Percentiles rank a stretch among this genome's conserved stretches.
Evolutionary conservation across 176 grass and related monocot genomes (phyloP).

Genomic region (Eragrostis nindensis): DNA sequence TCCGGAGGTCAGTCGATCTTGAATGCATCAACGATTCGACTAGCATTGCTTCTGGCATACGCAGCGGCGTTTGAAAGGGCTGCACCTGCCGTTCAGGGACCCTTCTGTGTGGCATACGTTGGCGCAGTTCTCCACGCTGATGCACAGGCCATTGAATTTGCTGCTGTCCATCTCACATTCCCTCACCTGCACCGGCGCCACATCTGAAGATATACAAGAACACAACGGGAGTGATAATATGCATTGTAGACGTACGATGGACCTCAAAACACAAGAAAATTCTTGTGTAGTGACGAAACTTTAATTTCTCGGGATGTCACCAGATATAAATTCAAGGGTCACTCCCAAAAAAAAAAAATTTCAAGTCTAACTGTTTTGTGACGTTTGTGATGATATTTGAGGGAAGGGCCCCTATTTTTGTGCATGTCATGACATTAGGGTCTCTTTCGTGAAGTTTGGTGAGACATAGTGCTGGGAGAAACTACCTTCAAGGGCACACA

Average conservation of each 20-base stretch:
- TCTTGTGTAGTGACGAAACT: not conserved
- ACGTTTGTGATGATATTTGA: not conserved
- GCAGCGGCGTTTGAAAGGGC: conserved; percentile 37
- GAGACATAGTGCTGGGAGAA: too few species aligned
- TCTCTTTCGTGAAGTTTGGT: too few species aligned
- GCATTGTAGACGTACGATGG: not conserved
- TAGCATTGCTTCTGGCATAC: conserved; percentile 49
- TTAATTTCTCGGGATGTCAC: not conserved
- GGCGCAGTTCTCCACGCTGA: conserved; percentile 38
- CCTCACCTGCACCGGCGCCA: conserved; percentile 48
- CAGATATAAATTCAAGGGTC: not conserved
- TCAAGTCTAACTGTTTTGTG: not conserved
- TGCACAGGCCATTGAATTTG: conserved; percentile 49
- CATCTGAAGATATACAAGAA: conserved; percentile 33
- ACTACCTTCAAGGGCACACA: too few species aligned
- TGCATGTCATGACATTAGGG: too few species aligned
- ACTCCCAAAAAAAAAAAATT: too few species aligned
- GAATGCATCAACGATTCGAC: not conserved
- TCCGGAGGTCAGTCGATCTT: not conserved
- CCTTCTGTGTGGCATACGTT: conserved; percentile 54
- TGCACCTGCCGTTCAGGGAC: conserved; percentile 42
- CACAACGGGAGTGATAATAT: not conserved
- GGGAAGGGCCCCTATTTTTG: too few species aligned
- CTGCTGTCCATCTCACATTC: conserved; percentile 44
- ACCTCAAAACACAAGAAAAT: not conserved